Evolutionary conservation across 2,329 filamentous ascomycete genomes (phyloP).

Genomic region (Metarhizium robertsii): DNA sequence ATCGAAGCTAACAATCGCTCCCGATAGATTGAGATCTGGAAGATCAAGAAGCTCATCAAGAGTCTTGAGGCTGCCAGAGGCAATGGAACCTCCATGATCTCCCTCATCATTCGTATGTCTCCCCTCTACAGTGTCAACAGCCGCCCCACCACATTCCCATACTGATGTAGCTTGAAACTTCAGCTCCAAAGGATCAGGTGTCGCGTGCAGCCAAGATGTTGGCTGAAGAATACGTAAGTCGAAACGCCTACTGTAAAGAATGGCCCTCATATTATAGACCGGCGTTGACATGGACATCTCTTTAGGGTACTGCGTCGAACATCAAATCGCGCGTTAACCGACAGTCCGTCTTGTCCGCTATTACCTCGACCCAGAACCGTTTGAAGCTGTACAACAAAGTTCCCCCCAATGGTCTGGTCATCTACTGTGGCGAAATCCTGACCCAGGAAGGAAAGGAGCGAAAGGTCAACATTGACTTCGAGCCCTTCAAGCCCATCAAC

Average conservation of each 20-base stretch:
- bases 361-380: constrained; percentile 97
- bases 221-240: constrained; percentile 94
- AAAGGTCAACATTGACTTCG: constrained; percentile 99
- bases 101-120: constrained; percentile 86
- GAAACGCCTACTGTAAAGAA: background rate
- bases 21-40: constrained; percentile 67
- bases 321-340: constrained; percentile 99
- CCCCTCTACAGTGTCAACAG: background rate
- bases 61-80: constrained; percentile 92
- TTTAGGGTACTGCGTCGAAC: constrained; percentile 90
- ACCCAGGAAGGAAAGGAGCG: constrained; percentile 97
- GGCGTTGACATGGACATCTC: constrained; percentile 11
- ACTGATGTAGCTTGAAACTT: constrained; percentile 3
- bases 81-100: constrained; percentile 99
- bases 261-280: background rate
- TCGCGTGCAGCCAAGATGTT: constrained; percentile 98
- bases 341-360: constrained; percentile 94
- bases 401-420: constrained; percentile 90
- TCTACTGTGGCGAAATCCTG: constrained; percentile 99
- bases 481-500: constrained; percentile 99
- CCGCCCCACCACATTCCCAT: background rate
- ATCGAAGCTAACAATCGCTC: constrained; percentile 5
- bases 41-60: constrained; percentile 99
- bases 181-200: constrained; percentile 95
- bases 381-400: constrained; percentile 99